Evolutionary conservation across 2,329 filamentous ascomycete genomes (phyloP).

Genomic region (Aspergillus oerlinghausenensis): DNA sequence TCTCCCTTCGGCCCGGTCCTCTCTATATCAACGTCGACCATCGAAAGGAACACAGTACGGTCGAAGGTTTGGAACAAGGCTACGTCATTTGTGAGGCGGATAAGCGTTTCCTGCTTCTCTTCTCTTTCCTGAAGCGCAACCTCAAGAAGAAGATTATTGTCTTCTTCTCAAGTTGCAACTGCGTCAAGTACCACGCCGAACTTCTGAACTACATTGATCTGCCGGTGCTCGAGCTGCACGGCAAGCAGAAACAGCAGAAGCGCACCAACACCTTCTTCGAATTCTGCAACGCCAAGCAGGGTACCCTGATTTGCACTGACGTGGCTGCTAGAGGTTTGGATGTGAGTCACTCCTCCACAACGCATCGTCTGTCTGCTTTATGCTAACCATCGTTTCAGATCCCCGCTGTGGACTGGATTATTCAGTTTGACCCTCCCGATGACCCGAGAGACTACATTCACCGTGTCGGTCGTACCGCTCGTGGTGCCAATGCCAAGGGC

Average conservation of each 20-base stretch:
- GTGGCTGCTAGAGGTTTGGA: conserved; percentile 92
- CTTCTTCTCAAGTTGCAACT: conserved; percentile 89
- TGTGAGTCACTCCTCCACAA: conserved; percentile 43
- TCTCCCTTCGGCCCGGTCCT: conserved; percentile 84
- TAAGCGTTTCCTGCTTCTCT: conserved; percentile 87
- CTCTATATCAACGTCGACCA: conserved; percentile 97
- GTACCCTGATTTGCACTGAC: conserved; percentile 91
- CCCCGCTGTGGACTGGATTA: conserved; percentile 90
- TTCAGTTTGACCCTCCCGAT: conserved; percentile 93
- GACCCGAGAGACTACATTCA: conserved; percentile 91
- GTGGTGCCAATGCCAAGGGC: conserved; percentile 77
- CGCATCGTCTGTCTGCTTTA: not conserved
- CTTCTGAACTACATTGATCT: conserved; percentile 97
- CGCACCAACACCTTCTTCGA: conserved; percentile 99
- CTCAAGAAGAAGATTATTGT: conserved; percentile 97
- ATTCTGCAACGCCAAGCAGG: conserved; percentile 79
- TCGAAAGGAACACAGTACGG: conserved; percentile 82
- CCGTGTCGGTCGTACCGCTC: conserved; percentile 88
- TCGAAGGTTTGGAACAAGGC: conserved; percentile 90
- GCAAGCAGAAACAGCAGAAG: conserved; percentile 98
- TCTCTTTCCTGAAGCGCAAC: conserved; percentile 89
- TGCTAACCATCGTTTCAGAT: conserved; percentile 51
- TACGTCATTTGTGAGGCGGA: conserved; percentile 93
- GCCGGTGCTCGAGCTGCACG: conserved; percentile 79
- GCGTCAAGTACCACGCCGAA: conserved; percentile 92